These are phyloP conservation scores for Candida cerambycidarum DNA, from an alignment of 805 yeast species.

Conservation along the genomic window DNA sequence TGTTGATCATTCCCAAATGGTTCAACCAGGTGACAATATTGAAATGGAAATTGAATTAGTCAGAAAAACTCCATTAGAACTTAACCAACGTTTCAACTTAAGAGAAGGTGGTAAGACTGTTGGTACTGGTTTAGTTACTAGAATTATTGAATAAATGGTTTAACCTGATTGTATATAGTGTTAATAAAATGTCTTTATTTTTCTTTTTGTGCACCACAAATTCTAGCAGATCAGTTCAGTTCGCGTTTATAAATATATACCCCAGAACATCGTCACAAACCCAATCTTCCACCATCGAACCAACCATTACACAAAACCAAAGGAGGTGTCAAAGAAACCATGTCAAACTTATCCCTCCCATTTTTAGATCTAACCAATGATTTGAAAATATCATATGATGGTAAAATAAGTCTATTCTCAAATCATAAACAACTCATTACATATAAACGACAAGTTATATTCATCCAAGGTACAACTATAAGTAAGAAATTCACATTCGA, in stretches of 20 bases:
- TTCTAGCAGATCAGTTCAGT: too few species aligned
- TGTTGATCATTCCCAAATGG: constrained; percentile 84
- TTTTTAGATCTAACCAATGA: constrained; percentile 31
- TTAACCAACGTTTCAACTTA: constrained; percentile 97
- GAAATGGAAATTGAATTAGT: constrained; percentile 92
- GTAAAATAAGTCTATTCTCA: constrained; percentile 22
- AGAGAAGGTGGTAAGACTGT: constrained; percentile 99
- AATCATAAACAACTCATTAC: constrained; percentile 36
- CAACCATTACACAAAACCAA: neutral
- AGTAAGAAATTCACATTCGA: constrained; percentile 51
- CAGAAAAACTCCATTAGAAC: constrained; percentile 91
- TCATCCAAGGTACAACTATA: constrained; percentile 48
- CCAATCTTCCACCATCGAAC: too few species aligned
- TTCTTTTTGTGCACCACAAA: too few species aligned
- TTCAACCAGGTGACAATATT: constrained; percentile 97
- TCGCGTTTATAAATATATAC: too few species aligned
- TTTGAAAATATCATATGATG: constrained; percentile 21
- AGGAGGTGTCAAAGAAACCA: neutral
- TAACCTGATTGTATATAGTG: constrained; percentile 6
- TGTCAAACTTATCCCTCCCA: constrained; percentile 23
- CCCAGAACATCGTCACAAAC: too few species aligned
- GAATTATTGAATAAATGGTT: constrained; percentile 65
- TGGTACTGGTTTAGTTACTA: constrained; percentile 97
- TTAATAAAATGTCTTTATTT: constrained; percentile 1
- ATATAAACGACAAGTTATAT: constrained; percentile 40